Percentiles rank a stretch among this genome's conserved stretches.
phyloP scores from a whole-genome alignment of 2,329 filamentous ascomycete genomes.

The Paradendryphiella salina region DNA sequence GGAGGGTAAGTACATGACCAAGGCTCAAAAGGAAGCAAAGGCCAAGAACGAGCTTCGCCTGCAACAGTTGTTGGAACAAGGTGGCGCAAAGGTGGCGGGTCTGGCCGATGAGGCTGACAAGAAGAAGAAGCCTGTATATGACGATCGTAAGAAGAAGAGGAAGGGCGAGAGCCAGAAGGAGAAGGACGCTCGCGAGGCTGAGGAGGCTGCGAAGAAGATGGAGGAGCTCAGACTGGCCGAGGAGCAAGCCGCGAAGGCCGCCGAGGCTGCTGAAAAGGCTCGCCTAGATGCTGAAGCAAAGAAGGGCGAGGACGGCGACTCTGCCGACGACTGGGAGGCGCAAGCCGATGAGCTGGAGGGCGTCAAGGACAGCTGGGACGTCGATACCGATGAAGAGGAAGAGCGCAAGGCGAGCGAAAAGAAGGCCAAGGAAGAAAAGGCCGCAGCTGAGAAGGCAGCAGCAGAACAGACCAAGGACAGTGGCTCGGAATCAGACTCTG shows the following conservation, averaged over 20 bases:
- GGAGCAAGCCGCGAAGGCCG: slow-evolving; percentile 74
- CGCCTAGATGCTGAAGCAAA: slow-evolving; percentile 62
- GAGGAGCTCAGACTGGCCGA: slow-evolving; percentile 57
- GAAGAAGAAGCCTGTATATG: slow-evolving; percentile 77
- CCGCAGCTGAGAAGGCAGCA: slow-evolving; percentile 38
- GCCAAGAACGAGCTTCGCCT: slow-evolving; percentile 76
- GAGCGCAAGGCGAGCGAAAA: slow-evolving; percentile 48
- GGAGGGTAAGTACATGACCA: slow-evolving; percentile 83
- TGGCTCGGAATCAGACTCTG: slow-evolving; percentile 47
- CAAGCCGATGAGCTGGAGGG: slow-evolving; percentile 73
- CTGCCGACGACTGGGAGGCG: slow-evolving; percentile 82
- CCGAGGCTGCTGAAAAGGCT: slow-evolving; percentile 71
- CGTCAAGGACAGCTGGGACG: slow-evolving; percentile 95
- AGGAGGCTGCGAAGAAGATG: slow-evolving; percentile 60
- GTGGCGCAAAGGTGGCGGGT: slow-evolving; percentile 64
- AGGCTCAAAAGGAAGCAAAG: slow-evolving; percentile 82
- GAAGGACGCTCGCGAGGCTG: slow-evolving; percentile 53
- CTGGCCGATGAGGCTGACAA: slow-evolving; percentile 64
- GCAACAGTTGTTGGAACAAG: slow-evolving; percentile 81
- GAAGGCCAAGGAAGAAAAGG: slow-evolving; percentile 28
- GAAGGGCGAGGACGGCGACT: slow-evolving; percentile 65
- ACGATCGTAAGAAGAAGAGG: slow-evolving; percentile 76
- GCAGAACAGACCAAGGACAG: slow-evolving; percentile 25
- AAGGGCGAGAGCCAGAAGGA: slow-evolving; percentile 59
- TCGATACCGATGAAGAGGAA: slow-evolving; percentile 73